phyloP scores from a whole-genome alignment of 2,329 filamentous ascomycete species.

The Blastomyces emzantsi region DNA sequence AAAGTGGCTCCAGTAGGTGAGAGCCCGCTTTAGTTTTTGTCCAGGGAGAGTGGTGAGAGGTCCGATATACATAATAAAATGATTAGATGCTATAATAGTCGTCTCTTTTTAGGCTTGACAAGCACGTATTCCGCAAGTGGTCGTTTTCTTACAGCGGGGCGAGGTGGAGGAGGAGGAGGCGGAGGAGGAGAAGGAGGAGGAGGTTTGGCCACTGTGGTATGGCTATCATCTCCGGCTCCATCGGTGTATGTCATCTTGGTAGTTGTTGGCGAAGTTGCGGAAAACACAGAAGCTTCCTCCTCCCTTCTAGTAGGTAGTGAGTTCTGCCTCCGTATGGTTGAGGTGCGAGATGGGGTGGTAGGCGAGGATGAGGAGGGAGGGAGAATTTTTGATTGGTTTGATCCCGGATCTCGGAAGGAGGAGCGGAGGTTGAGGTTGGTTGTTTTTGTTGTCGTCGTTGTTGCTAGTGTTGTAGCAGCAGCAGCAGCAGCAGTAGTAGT shows the following conservation, averaged over 20 bases:
- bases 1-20: neutral
- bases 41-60: neutral
- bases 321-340: neutral
- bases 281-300: neutral
- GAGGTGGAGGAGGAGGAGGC: constrained; percentile 8
- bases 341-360: constrained; percentile 5
- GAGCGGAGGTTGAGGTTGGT: neutral
- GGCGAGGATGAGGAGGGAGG: neutral
- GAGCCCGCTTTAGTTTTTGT: neutral
- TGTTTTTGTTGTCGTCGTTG: neutral
- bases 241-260: neutral
- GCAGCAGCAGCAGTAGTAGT: neutral
- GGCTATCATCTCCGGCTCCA: neutral
- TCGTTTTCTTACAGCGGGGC: constrained; percentile 22
- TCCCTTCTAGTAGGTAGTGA: neutral
- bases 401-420: constrained; percentile 19
- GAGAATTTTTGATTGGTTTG: constrained; percentile 24
- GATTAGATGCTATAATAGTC: constrained; percentile 10
- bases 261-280: neutral
- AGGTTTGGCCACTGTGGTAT: neutral
- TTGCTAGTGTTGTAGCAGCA: too few relatives aligned
- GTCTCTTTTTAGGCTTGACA: constrained; percentile 27
- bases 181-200: neutral
- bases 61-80: neutral
- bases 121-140: constrained; percentile 24